Percentiles rank a stretch among this genome's conserved stretches.
These are phyloP conservation scores for Retiboletus fuscus DNA, from an alignment of 1,284 basidiomycete species.

Conservation along the genomic window DNA sequence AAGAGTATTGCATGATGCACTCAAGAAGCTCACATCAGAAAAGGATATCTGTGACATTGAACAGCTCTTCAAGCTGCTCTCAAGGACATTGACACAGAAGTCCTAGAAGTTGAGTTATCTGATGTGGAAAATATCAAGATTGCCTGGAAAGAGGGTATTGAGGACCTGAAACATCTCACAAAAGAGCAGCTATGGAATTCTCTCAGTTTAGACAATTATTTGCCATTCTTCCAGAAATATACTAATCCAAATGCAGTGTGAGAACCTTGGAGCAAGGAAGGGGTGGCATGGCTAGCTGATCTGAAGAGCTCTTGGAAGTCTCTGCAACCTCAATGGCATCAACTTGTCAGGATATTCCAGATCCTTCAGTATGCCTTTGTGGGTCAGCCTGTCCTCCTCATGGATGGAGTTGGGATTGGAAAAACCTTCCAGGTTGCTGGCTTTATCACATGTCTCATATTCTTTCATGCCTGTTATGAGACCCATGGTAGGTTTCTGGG, in stretches of 20 bases:
- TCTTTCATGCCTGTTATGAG: background rate
- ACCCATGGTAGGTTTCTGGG: constrained; percentile 22
- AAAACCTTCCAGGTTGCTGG: constrained; percentile 32
- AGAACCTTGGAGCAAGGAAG: constrained; percentile 22
- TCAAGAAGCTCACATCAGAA: no score
- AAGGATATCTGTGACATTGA: no score
- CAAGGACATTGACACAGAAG: no score
- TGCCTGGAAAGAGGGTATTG: background rate
- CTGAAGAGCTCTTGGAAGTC: background rate
- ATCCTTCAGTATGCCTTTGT: constrained; percentile 26
- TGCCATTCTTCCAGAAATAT: constrained; percentile 24
- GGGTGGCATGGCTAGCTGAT: constrained; percentile 16
- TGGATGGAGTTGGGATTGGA: constrained; percentile 34
- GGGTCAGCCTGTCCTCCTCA: constrained; percentile 14
- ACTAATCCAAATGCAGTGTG: constrained; percentile 7
- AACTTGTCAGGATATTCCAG: constrained; percentile 26
- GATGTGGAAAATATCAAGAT: background rate
- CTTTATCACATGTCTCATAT: constrained; percentile 8
- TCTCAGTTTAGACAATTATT: background rate
- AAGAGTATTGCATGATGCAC: no score
- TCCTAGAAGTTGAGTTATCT: background rate
- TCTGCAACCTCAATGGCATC: constrained; percentile 31
- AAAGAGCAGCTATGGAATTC: background rate
- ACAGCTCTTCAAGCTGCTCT: no score
- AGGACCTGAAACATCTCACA: background rate